Conservation (phyloP, 129 eudicot species). For the Flaveria ramosissima region DNA sequence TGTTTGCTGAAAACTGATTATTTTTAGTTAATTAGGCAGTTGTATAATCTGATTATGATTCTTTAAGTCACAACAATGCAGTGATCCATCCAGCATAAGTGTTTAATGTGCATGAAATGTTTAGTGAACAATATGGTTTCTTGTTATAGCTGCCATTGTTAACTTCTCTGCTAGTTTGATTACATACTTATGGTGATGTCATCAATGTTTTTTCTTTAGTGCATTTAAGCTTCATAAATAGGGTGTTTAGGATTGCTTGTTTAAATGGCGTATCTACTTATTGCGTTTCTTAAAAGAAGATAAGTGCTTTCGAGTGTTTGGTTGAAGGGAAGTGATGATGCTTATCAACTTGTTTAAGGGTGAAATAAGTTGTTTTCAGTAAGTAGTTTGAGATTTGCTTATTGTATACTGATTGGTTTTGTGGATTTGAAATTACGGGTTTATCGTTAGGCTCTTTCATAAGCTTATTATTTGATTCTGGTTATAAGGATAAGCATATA, state of each 20-base stretch:
- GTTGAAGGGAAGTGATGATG: background rate
- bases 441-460: background rate
- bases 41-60: conserved; percentile 5
- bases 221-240: background rate
- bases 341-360: background rate
- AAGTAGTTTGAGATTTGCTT: conserved; percentile 6
- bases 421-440: background rate
- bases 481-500: conserved; percentile 1
- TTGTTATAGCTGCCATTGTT: background rate
- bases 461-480: background rate
- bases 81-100: background rate
- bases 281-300: background rate
- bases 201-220: background rate
- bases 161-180: background rate
- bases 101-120: background rate
- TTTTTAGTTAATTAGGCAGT: no score
- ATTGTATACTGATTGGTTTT: background rate
- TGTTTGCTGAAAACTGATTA: no score
- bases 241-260: background rate
- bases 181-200: background rate
- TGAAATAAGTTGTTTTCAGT: background rate
- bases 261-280: background rate
- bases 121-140: conserved; percentile 6
- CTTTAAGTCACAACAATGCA: background rate
- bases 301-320: background rate